Conservation (phyloP, 192 early-diverging fungal species). For the Coemansia nantahalensis region DNA sequence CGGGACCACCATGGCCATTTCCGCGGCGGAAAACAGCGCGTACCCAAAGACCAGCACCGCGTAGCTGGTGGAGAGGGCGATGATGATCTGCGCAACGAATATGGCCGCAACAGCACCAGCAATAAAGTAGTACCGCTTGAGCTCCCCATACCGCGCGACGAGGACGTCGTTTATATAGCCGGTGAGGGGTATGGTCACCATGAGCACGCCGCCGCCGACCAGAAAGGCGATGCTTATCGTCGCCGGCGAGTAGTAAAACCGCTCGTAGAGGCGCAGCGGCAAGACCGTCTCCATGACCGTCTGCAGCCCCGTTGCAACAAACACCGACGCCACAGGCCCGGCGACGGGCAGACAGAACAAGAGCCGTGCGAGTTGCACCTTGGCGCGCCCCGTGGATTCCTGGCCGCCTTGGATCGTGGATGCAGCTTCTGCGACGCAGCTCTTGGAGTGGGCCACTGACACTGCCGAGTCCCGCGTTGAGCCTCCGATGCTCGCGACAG, state of each 20-base stretch:
- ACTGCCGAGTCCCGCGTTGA: background rate
- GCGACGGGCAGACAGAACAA: slow-evolving; percentile 29
- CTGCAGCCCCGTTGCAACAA: slow-evolving; percentile 48
- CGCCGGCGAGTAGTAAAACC: slow-evolving; percentile 38
- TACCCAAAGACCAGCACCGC: slow-evolving; percentile 38
- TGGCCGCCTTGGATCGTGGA: too few relatives aligned
- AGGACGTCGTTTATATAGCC: slow-evolving; percentile 32
- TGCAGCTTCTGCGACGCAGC: too few relatives aligned
- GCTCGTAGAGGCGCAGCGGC: slow-evolving; percentile 41
- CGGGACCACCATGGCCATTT: slow-evolving; percentile 43
- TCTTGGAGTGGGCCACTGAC: background rate
- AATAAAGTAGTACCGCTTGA: slow-evolving; percentile 49
- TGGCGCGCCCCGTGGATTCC: too few relatives aligned
- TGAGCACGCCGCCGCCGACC: slow-evolving; percentile 42
- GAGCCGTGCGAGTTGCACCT: slow-evolving; percentile 7
- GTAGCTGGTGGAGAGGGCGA: slow-evolving; percentile 26
- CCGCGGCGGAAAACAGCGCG: slow-evolving; percentile 38
- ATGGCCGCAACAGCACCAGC: slow-evolving; percentile 15
- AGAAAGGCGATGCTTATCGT: slow-evolving; percentile 44
- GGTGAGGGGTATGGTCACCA: slow-evolving; percentile 38
- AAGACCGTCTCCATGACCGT: slow-evolving; percentile 44
- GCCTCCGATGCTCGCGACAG: background rate
- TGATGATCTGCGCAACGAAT: slow-evolving; percentile 26
- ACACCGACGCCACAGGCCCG: slow-evolving; percentile 41
- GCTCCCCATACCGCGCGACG: slow-evolving; percentile 25